These are phyloP conservation scores for Poteriospumella lacustris DNA, from an alignment of 108 stramenopile genomes.

Conservation along the genomic window DNA sequence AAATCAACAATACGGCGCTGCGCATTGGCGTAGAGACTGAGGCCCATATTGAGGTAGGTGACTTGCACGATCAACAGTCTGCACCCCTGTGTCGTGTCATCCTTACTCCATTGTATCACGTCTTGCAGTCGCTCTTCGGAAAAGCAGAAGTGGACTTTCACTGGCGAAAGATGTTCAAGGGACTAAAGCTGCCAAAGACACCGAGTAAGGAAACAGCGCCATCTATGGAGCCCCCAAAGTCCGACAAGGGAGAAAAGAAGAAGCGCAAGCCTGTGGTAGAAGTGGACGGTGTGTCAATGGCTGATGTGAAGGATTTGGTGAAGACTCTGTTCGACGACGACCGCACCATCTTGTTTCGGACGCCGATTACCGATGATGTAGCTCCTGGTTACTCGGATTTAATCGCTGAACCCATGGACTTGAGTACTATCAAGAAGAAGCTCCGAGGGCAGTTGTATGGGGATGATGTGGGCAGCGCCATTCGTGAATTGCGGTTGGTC, in stretches of 20 bases:
- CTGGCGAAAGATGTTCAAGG: too few species aligned
- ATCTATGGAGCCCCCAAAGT: too few species aligned
- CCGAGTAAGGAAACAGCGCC: too few species aligned
- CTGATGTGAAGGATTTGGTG: not conserved
- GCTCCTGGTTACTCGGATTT: conserved; percentile 14
- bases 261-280: too few species aligned
- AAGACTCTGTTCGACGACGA: not conserved
- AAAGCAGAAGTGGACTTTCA: too few species aligned
- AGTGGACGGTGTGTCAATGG: too few species aligned
- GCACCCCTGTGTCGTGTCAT: too few species aligned
- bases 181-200: too few species aligned
- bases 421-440: not conserved
- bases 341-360: not conserved
- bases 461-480: not conserved
- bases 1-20: not conserved
- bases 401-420: conserved; percentile 14
- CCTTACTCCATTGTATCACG: too few species aligned
- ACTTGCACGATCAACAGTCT: too few species aligned
- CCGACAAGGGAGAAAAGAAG: too few species aligned
- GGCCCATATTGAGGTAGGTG: not conserved
- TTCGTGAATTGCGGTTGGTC: not conserved
- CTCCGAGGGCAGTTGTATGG: not conserved
- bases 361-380: not conserved
- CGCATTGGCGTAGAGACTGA: not conserved
- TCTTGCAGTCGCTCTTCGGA: too few species aligned